Base-by-base conservation (phyloP, 768 basidiomycete species). In the Mycena amicta region DNA sequence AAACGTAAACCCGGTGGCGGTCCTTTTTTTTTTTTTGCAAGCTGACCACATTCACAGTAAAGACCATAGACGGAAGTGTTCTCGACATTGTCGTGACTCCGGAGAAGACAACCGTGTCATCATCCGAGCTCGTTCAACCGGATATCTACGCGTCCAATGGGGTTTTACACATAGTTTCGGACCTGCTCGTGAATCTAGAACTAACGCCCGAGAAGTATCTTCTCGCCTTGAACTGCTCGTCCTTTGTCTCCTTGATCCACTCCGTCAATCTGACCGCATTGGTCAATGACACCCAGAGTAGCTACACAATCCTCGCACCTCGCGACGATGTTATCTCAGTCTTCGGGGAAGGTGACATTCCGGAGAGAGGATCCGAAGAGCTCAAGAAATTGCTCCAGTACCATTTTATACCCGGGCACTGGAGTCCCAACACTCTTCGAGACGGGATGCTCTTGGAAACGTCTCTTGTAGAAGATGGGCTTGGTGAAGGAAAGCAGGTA, bases 91-190 rank as follows among this genome's bases (percentile, higher is more conserved):
- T 75, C 1, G 77, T 80, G n/a, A 74, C 81, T 25, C 68, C 80
- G 1, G 79, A 86, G 37, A 82, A 81, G 59, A 84, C 82, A 52
- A 80, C 68, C 28, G 72, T 90, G 22, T 85, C 85, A 30, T 75
- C 75, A 46, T 85, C 89, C 5, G 75, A 78, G 23, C 79, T 96
- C 41, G 67, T 87, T 3, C 77, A 87, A n/a, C 83, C 85, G 5
- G 93, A 99, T 67, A 85, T 97, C 31, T 94, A 95, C 67, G 95
- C 92, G 4, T 88, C 91, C 28, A 99, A 99, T 67, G 97, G 96
- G 49, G 97, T 98, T 43, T 71, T 98, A 16, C 97, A 99, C 72
- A 83, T 93, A 41, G 83, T 98, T 25, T 90, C 90, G 15, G 83
- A 86, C 15, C 83, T 98, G 23, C 83, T 99, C 15, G 71, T 95